These are phyloP conservation scores for Globisporangium canariense DNA, from an alignment of 352 stramenopile genomes.

Conservation along the genomic window DNA sequence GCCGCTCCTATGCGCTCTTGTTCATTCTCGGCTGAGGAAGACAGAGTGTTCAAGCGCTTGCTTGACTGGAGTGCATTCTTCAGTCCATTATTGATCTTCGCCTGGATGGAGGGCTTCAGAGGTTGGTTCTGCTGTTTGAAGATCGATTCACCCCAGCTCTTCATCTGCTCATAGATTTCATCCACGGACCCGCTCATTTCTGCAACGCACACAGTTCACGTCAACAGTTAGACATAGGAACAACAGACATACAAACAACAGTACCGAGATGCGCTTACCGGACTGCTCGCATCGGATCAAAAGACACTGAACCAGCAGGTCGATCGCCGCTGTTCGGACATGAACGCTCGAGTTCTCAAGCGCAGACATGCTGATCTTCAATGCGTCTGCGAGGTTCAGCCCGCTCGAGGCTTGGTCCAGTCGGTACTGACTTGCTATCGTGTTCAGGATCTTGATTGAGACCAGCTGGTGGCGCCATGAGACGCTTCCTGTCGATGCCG, in stretches of 20 bases:
- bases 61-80: slow-evolving; percentile 63
- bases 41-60: slow-evolving; percentile 41
- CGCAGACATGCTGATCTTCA: slow-evolving; percentile 59
- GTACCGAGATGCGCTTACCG: slow-evolving; percentile 27
- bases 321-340: slow-evolving; percentile 63
- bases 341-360: slow-evolving; percentile 78
- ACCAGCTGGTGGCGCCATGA: slow-evolving; percentile 75
- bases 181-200: slow-evolving; percentile 55
- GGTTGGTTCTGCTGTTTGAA: slow-evolving; percentile 69
- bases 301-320: slow-evolving; percentile 68
- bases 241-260: background rate
- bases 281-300: slow-evolving; percentile 75
- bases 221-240: too few relatives aligned
- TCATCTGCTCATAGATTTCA: slow-evolving; percentile 70
- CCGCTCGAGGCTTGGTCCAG: slow-evolving; percentile 56
- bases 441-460: slow-evolving; percentile 74
- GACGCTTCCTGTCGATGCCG: slow-evolving; percentile 8
- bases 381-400: slow-evolving; percentile 50
- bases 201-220: slow-evolving; percentile 9
- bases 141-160: slow-evolving; percentile 67
- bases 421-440: slow-evolving; percentile 76
- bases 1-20: background rate
- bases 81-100: slow-evolving; percentile 80
- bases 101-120: slow-evolving; percentile 73
- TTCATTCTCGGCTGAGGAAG: background rate